Conservation (phyloP, 1,284 basidiomycete genomes). For the Sparassis latifolia region DNA sequence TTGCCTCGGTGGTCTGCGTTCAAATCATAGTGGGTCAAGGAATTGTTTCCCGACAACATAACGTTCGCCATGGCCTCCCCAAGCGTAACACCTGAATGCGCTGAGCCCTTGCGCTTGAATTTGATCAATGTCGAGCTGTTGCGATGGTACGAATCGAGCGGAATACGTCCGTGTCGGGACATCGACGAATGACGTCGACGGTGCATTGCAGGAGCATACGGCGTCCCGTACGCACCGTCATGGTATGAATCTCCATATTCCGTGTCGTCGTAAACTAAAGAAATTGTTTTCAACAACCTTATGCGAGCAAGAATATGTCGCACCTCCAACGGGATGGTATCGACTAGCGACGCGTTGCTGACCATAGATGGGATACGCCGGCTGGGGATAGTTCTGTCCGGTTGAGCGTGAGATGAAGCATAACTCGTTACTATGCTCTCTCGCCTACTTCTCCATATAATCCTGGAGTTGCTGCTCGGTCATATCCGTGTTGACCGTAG, state of each 20-base stretch:
- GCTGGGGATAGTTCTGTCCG: slow-evolving; percentile 15
- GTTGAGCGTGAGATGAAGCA: not conserved
- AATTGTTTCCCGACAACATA: slow-evolving; percentile 51
- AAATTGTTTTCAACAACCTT: not conserved
- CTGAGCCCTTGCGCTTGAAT: slow-evolving; percentile 67
- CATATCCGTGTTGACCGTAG: slow-evolving; percentile 20
- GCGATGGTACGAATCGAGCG: slow-evolving; percentile 36
- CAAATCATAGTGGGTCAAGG: slow-evolving; percentile 56
- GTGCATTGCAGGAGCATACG: slow-evolving; percentile 30
- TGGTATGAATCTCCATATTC: slow-evolving; percentile 24
- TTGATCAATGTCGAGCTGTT: slow-evolving; percentile 48
- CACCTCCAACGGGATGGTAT: slow-evolving; percentile 15
- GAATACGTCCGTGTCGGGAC: slow-evolving; percentile 39
- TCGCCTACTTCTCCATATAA: slow-evolving; percentile 22
- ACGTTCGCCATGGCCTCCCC: slow-evolving; percentile 63
- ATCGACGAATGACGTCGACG: slow-evolving; percentile 52
- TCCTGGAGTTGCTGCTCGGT: slow-evolving; percentile 17
- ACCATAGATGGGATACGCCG: slow-evolving; percentile 17
- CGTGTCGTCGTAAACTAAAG: slow-evolving; percentile 43
- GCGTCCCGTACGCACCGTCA: slow-evolving; percentile 19
- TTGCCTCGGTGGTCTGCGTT: slow-evolving; percentile 52
- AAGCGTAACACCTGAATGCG: slow-evolving; percentile 59
- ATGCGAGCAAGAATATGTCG: slow-evolving; percentile 15
- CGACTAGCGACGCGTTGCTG: slow-evolving; percentile 21
- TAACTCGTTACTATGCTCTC: not conserved